Conservation (phyloP, 2,329 filamentous ascomycete genomes). For the Pestalotiopsis sp. region DNA sequence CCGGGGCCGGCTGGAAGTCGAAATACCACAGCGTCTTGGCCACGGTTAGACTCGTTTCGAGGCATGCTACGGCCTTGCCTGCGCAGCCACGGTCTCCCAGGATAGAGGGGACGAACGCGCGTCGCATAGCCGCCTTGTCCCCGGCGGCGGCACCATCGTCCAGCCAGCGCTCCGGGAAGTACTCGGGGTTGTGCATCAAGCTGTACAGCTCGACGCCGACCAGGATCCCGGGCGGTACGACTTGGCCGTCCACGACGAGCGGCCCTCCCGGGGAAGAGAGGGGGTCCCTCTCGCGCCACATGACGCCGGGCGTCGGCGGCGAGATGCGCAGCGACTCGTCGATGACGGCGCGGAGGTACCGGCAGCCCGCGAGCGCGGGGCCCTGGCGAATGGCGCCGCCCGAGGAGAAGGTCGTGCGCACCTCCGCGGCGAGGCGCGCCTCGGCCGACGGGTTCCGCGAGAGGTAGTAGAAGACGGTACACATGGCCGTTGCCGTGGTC, state of each 20-base stretch:
- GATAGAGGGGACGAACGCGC: slow-evolving; percentile 31
- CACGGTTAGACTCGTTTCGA: slow-evolving; percentile 19
- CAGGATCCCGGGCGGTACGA: slow-evolving; percentile 33
- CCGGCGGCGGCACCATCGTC: slow-evolving; percentile 14
- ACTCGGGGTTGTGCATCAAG: slow-evolving; percentile 33
- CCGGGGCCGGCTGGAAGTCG: slow-evolving; percentile 9
- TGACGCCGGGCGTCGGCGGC: slow-evolving; percentile 9
- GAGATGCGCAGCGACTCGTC: slow-evolving; percentile 22
- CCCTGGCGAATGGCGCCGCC: slow-evolving; percentile 14
- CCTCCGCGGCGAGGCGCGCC: slow-evolving; percentile 15
- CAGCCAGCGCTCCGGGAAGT: slow-evolving; percentile 36
- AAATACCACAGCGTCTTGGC: slow-evolving; percentile 21
- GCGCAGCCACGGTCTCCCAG: slow-evolving; percentile 34
- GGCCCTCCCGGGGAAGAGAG: background rate
- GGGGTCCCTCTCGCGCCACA: background rate
- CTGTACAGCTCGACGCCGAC: slow-evolving; percentile 33
- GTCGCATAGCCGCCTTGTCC: background rate
- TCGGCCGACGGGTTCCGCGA: slow-evolving; percentile 1
- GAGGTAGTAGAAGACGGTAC: background rate
- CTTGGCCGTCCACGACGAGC: slow-evolving; percentile 20
- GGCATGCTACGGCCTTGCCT: slow-evolving; percentile 28
- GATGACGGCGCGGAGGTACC: slow-evolving; percentile 21
- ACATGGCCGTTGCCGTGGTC: background rate
- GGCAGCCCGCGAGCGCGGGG: slow-evolving; percentile 13
- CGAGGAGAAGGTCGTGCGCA: slow-evolving; percentile 17